Conservation (phyloP, 306 rosid species). For the Canavalia ensiformis region DNA sequence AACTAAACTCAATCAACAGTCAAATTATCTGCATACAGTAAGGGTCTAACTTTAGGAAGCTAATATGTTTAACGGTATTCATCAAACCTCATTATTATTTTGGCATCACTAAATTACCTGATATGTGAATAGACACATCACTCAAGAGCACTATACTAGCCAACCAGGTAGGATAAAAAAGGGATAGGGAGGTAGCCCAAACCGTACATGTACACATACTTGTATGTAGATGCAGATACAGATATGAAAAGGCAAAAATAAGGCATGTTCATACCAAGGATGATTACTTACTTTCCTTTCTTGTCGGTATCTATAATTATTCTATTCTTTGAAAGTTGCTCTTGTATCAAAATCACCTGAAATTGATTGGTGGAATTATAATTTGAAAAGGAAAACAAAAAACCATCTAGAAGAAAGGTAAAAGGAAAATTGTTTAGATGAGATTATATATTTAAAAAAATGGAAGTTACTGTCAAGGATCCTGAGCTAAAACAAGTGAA, state of each 20-base stretch:
- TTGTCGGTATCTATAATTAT: slow-evolving; percentile 90
- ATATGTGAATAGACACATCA: slow-evolving; percentile 26
- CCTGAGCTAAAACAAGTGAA: slow-evolving; percentile 13
- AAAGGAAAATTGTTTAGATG: not conserved
- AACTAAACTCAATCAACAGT: not conserved
- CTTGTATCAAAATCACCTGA: slow-evolving; percentile 94
- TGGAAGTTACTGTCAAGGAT: slow-evolving; percentile 8
- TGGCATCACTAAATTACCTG: not conserved
- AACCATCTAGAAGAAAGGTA: slow-evolving; percentile 19
- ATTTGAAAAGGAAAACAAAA: slow-evolving; percentile 15
- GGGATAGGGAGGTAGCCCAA: not conserved
- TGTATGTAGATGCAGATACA: not conserved
- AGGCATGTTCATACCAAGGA: slow-evolving; percentile 31
- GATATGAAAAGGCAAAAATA: slow-evolving; percentile 25
- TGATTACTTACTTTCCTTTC: slow-evolving; percentile 80
- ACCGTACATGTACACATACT: slow-evolving; percentile 15
- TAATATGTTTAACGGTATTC: slow-evolving; percentile 30
- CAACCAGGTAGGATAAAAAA: not conserved
- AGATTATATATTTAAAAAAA: slow-evolving; percentile 2
- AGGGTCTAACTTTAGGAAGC: slow-evolving; percentile 24
- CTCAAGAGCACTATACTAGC: slow-evolving; percentile 19
- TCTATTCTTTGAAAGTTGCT: slow-evolving; percentile 93
- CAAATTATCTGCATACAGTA: not conserved
- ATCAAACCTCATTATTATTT: not conserved
- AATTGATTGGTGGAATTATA: slow-evolving; percentile 47